Evolutionary conservation across 345 rosid genomes (phyloP).

Genomic region (Luvunga scandens): DNA sequence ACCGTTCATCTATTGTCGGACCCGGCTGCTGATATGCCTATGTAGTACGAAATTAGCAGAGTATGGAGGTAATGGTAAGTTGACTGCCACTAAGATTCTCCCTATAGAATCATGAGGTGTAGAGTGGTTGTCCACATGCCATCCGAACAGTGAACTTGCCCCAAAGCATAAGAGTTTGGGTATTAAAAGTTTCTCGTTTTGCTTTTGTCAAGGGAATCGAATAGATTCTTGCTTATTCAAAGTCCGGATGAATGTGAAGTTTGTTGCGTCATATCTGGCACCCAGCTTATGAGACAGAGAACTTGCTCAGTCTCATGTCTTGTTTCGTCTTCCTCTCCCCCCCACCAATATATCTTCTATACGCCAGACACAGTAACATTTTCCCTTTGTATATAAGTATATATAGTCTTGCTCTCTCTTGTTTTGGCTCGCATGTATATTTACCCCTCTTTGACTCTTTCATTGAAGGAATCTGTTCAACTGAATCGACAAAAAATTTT

Average conservation of each 20-base stretch:
- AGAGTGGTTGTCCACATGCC: conserved; percentile 6
- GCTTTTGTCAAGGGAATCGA: conserved; percentile 8
- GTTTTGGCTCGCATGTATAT: not conserved
- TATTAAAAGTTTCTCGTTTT: conserved; percentile 8
- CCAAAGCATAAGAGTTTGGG: conserved; percentile 3
- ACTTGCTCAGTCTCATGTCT: not conserved
- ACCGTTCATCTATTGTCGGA: conserved; percentile 58
- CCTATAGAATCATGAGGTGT: not conserved
- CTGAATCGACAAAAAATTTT: not conserved
- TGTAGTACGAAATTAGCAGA: not conserved
- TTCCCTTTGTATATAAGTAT: conserved; percentile 19
- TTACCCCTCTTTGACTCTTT: too few relatives aligned
- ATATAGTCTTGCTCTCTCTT: conserved; percentile 5
- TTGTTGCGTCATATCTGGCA: conserved; percentile 1
- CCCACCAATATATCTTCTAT: not conserved
- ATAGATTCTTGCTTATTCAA: conserved; percentile 17
- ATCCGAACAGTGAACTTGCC: conserved; percentile 19
- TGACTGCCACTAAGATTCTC: conserved; percentile 13
- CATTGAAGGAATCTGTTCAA: not conserved
- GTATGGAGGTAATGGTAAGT: not conserved
- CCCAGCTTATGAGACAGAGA: conserved; percentile 6
- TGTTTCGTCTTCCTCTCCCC: too few relatives aligned
- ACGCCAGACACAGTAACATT: not conserved
- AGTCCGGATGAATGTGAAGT: conserved; percentile 5
- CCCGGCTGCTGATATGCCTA: conserved; percentile 50